Base-by-base conservation (phyloP, 441 rosid genomes). In the Geranium incanum region DNA sequence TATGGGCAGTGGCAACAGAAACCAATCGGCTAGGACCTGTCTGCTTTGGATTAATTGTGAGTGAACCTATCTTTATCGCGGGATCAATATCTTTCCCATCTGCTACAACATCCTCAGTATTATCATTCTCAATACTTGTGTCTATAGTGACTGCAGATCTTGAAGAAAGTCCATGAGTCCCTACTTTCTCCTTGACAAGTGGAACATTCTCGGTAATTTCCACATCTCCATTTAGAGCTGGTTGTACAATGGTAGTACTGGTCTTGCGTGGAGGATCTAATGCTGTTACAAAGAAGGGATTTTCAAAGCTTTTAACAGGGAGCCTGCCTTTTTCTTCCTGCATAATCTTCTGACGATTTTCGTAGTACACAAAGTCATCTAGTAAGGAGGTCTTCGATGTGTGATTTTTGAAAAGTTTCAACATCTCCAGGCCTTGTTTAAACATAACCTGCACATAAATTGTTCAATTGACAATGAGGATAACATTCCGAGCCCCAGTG, bases 311-410 rank as follows among this genome's bases (percentile, higher is more conserved):
- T 76, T 82, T 83, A 76, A 80, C 75, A 0, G 79, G 64, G 66
- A 76, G 76, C 76, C 85, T 83, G 63, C 79, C 82, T 77, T 88
- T 89, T 86, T 87, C 96, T 75, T 90, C 94, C 76, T 82, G 90
- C 88, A 94, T 84, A 72, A 86, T 72, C 79, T 85, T 89, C 84
- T 90, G 90, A 0, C 97, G 94, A 68, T 81, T 83, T 80, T 94
- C 99, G 57, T 94, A 94, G 69, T 83, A 94, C 84, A 75, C 69
- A 37, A 94, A 92, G 77, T 92, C 99, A 73, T 94, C 97, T 9
- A 94, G 82, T 65, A 94, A 64, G 15, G 95, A 89, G 4, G 96
- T 88, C 83, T 83, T 85, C 72, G 72, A 74, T 13, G 72, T 36
- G 37, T 89, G 85, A 68, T 72, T 76, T 84, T 89, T 90, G 80